Conservation (phyloP, 2,329 filamentous ascomycete genomes). For the Exophiala spinifera region DNA sequence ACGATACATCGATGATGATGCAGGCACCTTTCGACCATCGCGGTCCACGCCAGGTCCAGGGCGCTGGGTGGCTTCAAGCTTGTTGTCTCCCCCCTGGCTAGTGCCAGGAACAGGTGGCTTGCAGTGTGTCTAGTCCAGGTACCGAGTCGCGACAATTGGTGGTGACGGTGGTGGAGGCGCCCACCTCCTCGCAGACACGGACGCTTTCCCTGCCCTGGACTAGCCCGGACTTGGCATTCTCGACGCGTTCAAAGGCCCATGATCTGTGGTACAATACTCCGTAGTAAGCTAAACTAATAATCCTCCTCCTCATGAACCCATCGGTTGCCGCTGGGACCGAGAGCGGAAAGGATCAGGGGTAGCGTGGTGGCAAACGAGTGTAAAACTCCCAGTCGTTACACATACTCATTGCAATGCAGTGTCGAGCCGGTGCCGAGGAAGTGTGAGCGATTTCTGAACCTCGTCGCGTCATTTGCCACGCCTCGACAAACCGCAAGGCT, state of each 20-base stretch:
- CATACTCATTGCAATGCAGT: too few species aligned
- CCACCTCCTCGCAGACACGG: background rate
- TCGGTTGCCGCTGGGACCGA: background rate
- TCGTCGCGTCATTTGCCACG: background rate
- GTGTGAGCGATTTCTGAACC: too few species aligned
- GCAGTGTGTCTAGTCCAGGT: conserved; percentile 9
- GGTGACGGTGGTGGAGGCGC: background rate
- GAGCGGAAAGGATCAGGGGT: too few species aligned
- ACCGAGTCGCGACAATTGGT: conserved; percentile 3
- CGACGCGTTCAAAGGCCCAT: background rate
- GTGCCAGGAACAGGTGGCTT: conserved; percentile 3
- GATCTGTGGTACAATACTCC: too few species aligned
- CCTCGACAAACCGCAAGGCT: background rate
- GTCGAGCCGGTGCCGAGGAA: too few species aligned
- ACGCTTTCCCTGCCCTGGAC: background rate
- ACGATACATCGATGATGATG: background rate
- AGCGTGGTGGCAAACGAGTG: too few species aligned
- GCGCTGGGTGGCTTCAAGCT: conserved; percentile 17
- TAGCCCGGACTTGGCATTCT: background rate
- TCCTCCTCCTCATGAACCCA: background rate
- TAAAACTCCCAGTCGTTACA: too few species aligned
- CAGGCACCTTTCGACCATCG: background rate
- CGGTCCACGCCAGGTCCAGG: too few species aligned
- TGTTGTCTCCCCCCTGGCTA: conserved; percentile 7
- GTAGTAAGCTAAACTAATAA: too few species aligned